Evolutionary conservation across 306 rosid species (phyloP), one percentile per base, ranked within the genome.

Genomic region (Prunus dulcis): DNA sequence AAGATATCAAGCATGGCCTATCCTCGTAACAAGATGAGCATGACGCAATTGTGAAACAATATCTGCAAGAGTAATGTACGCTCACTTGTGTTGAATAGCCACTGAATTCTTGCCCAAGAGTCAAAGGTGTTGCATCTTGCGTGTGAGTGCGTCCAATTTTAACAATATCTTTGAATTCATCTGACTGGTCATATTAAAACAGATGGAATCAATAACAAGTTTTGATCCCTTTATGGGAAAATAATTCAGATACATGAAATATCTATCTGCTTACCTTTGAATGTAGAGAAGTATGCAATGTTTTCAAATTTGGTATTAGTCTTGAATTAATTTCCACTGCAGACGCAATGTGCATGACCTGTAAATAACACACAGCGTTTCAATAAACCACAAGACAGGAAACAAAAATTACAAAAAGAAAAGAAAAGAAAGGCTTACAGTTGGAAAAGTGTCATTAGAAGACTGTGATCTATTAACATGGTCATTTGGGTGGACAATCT

Each of bases 271-370:
- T 17, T 49, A 95, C 99, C 97, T 95, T 95, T 2, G 92, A 76
- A 77, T 90, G 78, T 69, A 95, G 81, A 25, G 97, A 71, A 72
- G 83, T 52, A 80, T 95, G 91, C 78, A 95, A 87, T 12, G 87
- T 82, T 86, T 88, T 88, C 93, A 95, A 82, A 62, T 88, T 87
- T 32, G 99, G 99, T 72, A 95, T 79, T 49, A 95, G 75, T 82
- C 89, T 95, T 58, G 96, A 90, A 86, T 92, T 90, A 69, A 90
- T 68, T 86, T 95, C 97, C 82, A 66, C 83, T 64, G 96, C 93
- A 8, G 97, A 93, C 4, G 99, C 99, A 75, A 95, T 95, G 85
- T 95, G 99, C 97, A 95, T 95, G 78, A 95, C 99, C 99, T 95
- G 84, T 70, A 71, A 67, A 67, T 32, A 69, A n/a, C 52, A 78